Evolutionary conservation across 306 rosid genomes (phyloP), one percentile per base, ranked within the genome.

Genomic region (Ziziphus jujuba): DNA sequence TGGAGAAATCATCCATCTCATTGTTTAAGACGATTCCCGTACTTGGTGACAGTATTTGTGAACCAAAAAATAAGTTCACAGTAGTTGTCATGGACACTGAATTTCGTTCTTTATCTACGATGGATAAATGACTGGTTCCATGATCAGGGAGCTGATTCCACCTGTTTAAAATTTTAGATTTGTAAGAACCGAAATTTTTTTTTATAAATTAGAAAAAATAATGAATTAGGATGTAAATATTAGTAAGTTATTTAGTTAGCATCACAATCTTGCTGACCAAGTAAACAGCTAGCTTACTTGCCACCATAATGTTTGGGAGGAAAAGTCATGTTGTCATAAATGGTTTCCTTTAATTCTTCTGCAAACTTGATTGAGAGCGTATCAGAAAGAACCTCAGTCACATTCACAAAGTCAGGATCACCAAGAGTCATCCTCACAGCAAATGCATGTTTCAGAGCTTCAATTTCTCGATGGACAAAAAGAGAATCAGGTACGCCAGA

Each of bases 1-100:
- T 80, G 38, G 96, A 86, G 78, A 92, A 92, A 77, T 92, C 98
- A 69, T 71, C 85, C 98, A 92, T 92, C 74, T 92, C 90, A 67
- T 92, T 92, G 84, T 92, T 92, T 60, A 92, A 72, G 61, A 92
- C 74, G 72, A 92, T 87, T 65, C 97, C 97, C 3, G 96, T 90
- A 74, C 86, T 87, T 31, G 79, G 73, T 40, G 96, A 92, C 61
- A 90, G 82, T 33, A 89, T 75, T 20, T 52, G 65, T 65, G 97
- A 23, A 51, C 97, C 98, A 76, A 92, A 90, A 76, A 86, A 90
- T 49, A 59, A 40, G 57, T 90, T 92, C 61, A 90, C 67, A 0
- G 96, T 90, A 33, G 75, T 56, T n/a, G 93, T 92, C 96, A 92
- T 84, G 73, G 98, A 86, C 56, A 92, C 55, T 2, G 89, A 96